phyloP scores from a whole-genome alignment of 1,284 basidiomycete genomes.

The Leccinum pseudoinsigne region DNA sequence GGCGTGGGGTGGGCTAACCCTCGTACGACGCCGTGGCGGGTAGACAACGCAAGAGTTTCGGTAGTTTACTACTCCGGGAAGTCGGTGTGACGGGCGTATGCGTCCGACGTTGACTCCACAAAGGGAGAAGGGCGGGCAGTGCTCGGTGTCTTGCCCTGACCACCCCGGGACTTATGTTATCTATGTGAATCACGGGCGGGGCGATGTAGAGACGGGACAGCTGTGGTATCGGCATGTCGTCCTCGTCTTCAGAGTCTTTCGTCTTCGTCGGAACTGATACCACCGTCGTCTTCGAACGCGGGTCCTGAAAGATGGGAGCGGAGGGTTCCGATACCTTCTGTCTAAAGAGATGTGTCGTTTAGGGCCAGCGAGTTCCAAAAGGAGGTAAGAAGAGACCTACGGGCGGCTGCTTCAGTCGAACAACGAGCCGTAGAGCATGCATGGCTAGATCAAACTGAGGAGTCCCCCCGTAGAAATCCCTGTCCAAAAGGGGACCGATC shows the following conservation, averaged over 20 bases:
- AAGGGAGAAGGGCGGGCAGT: constrained; percentile 29
- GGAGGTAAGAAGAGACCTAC: constrained; percentile 39
- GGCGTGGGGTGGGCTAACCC: constrained; percentile 28
- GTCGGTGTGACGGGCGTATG: constrained; percentile 23
- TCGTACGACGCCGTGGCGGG: constrained; percentile 32
- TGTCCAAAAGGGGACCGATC: no score
- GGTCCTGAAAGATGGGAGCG: constrained; percentile 62
- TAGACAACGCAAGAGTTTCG: constrained; percentile 36
- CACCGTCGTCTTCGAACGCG: constrained; percentile 77
- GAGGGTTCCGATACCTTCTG: constrained; percentile 86
- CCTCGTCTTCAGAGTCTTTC: constrained; percentile 38
- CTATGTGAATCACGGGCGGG: constrained; percentile 23
- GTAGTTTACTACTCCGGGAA: constrained; percentile 31
- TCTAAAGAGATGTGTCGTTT: constrained; percentile 45
- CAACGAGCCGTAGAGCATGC: no score
- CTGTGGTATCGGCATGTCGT: constrained; percentile 18
- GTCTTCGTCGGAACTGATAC: constrained; percentile 61
- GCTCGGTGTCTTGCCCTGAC: constrained; percentile 18
- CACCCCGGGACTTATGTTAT: constrained; percentile 13
- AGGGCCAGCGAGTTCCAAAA: neutral
- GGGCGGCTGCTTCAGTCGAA: constrained; percentile 47
- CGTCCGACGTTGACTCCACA: constrained; percentile 5
- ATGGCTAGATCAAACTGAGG: no score
- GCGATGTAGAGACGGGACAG: constrained; percentile 33
- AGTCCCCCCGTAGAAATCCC: no score